A percentile compares a stretch with the other conserved stretches of the same genome.
These are phyloP conservation scores for Psophocarpus tetragonolobus DNA, from an alignment of 306 rosid species.

Conservation along the genomic window DNA sequence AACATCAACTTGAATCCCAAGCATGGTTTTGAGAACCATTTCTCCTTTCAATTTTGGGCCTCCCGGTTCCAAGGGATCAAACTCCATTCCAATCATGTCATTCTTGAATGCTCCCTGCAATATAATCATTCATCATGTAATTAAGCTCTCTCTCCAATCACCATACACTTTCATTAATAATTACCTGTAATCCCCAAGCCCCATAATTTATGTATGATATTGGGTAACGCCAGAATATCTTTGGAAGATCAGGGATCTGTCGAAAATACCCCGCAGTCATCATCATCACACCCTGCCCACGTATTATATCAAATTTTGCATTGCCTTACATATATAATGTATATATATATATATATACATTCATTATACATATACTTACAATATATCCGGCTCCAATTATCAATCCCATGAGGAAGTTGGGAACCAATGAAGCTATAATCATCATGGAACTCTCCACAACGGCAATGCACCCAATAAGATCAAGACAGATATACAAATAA, in stretches of 20 bases:
- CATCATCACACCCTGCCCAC: constrained; percentile 81
- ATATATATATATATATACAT: too few relatives aligned
- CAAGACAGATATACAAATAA: constrained; percentile 56
- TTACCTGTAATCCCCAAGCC: constrained; percentile 89
- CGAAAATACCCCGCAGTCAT: constrained; percentile 88
- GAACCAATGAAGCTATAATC: constrained; percentile 91
- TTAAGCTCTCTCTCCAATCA: too few relatives aligned
- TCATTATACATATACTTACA: constrained; percentile 55
- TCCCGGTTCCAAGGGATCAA: constrained; percentile 53
- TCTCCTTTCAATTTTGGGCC: constrained; percentile 78
- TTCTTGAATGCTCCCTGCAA: constrained; percentile 92
- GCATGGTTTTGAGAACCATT: constrained; percentile 50
- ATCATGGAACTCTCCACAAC: constrained; percentile 88
- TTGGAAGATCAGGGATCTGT: constrained; percentile 69
- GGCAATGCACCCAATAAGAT: constrained; percentile 64
- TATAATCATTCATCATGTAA: neutral
- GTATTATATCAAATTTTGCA: too few relatives aligned
- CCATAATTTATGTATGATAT: constrained; percentile 80
- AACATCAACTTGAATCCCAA: constrained; percentile 60
- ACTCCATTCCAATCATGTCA: constrained; percentile 76
- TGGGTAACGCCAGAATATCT: constrained; percentile 82
- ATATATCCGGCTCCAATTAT: constrained; percentile 88
- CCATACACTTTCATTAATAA: too few relatives aligned
- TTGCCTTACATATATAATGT: too few relatives aligned
- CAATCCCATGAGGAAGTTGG: constrained; percentile 89